Conservation (phyloP, 495 filamentous ascomycete species). For the Elasticomyces elasticus region DNA sequence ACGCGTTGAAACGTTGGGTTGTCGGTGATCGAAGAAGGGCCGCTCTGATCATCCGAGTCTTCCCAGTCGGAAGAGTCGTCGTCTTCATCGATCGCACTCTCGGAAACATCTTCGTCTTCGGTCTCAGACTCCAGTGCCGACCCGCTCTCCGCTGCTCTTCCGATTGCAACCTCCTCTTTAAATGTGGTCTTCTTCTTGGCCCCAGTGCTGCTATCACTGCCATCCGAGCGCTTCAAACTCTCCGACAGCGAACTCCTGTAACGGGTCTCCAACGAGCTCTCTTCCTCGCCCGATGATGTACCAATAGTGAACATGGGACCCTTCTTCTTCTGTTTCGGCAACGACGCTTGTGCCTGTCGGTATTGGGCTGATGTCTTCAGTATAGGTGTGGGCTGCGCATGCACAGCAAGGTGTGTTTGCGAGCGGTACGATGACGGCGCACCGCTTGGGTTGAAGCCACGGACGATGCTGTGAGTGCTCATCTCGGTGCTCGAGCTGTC, state of each 20-base stretch:
- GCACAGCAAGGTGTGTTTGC: conserved; percentile 42
- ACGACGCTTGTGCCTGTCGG: conserved; percentile 25
- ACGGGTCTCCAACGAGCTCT: conserved; percentile 59
- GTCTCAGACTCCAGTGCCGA: conserved; percentile 59
- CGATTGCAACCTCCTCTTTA: conserved; percentile 61
- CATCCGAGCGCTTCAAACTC: conserved; percentile 37
- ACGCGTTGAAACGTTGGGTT: conserved; percentile 76
- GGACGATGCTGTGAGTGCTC: conserved; percentile 65
- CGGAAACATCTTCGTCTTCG: conserved; percentile 31
- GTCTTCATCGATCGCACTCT: conserved; percentile 45
- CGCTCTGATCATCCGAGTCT: conserved; percentile 82
- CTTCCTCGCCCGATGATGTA: conserved; percentile 70
- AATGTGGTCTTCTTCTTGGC: conserved; percentile 78
- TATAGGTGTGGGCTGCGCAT: conserved; percentile 35
- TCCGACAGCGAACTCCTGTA: conserved; percentile 47
- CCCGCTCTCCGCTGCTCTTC: conserved; percentile 51
- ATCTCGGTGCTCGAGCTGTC: conserved; percentile 36
- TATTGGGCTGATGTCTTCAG: conserved; percentile 33
- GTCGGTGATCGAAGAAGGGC: conserved; percentile 69
- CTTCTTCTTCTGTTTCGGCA: conserved; percentile 46
- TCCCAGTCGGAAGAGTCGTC: conserved; percentile 92
- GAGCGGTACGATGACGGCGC: conserved; percentile 66
- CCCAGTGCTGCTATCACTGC: conserved; percentile 10
- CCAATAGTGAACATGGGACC: conserved; percentile 65
- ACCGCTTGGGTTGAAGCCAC: conserved; percentile 76